Evolutionary conservation across 2,329 filamentous ascomycete species (phyloP), one percentile per base, ranked within the genome.

Genomic region (Colletotrichum abscissum): DNA sequence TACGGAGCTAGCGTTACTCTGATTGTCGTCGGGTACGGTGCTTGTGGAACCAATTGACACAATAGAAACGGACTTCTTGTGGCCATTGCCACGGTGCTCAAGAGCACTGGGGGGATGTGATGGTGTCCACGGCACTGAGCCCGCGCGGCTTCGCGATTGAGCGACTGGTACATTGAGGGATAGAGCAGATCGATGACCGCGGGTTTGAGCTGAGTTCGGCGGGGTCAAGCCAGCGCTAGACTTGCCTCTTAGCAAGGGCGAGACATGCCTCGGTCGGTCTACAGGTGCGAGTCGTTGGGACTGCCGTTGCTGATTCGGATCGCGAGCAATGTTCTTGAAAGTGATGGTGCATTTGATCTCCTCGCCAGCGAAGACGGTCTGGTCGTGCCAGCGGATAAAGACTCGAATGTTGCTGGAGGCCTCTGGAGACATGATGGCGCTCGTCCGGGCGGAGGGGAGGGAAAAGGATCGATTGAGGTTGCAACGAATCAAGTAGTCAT

Each of bases 341-440:
- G 94, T 98, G 82, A 99, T 97, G 77, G 92, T 95, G 84, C 97
- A 98, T 85, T 95, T 94, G 80, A 98, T 90, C 80, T 98, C 93
- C 87, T 99, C 97, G 83, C 97, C 97, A 70, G 97, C 94, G 85
- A 98, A 99, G 79, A 99, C 94, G 75, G 94, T 95, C 82, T 96
- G 92, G 81, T 97, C 94, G 82, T 95, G 93, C 94, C 96, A 99
- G 85, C 93, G 92, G 83, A 99, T 94, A 82, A 96, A 98, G 84
- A 98, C 96, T 83, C 95, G 94, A 82, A 99, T 95, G 86, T 97
- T 96, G 84, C 86, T 86, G 74, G 82, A 78, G 76, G 79, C 81
- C 78, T 88, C 86, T 77, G 86, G 82, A 77, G 86, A 82, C 88
- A 89, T 90, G 80, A 77, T 84, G 80, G 73, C 72, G 66, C 72